phyloP scores from a whole-genome alignment of 371 early-diverging fungal genomes.

The Mortierella sp. region DNA sequence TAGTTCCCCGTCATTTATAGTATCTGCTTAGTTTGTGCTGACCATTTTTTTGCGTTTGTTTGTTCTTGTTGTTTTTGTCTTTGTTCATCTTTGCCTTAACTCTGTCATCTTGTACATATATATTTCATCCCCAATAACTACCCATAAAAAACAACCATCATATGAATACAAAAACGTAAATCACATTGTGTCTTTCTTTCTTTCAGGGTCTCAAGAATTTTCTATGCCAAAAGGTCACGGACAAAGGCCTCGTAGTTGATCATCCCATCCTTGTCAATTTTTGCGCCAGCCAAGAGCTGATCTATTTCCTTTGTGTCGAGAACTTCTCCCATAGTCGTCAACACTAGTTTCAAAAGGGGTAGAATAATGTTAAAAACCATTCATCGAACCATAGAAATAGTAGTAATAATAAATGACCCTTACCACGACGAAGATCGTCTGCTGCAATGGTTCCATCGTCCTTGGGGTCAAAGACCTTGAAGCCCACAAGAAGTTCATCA shows the following conservation, averaged over 20 bases:
- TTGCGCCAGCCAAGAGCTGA: constrained; percentile 83
- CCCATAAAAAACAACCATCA: constrained; percentile 4
- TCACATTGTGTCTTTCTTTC: background rate
- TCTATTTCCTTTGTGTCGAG: constrained; percentile 91
- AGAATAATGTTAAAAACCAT: too few relatives aligned
- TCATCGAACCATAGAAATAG: too few relatives aligned
- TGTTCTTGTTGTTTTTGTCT: background rate
- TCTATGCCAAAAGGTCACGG: constrained; percentile 10
- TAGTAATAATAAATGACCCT: background rate
- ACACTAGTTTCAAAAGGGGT: constrained; percentile 58
- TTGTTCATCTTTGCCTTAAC: background rate
- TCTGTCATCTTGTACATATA: too few relatives aligned
- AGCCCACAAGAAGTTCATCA: constrained; percentile 94
- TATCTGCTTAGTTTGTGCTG: constrained; percentile 3
- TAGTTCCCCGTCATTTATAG: background rate
- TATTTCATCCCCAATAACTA: too few relatives aligned
- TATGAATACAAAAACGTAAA: background rate
- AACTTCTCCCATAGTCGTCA: constrained; percentile 95
- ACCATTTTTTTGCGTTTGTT: background rate
- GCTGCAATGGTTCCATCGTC: constrained; percentile 90
- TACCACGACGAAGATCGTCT: constrained; percentile 86
- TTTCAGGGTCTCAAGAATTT: background rate
- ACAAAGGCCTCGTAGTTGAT: constrained; percentile 76
- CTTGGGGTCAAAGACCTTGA: constrained; percentile 97
- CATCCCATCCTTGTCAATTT: constrained; percentile 79